Base-by-base conservation (phyloP, 2,329 filamentous ascomycete genomes). In the Xylariales sp. region DNA sequence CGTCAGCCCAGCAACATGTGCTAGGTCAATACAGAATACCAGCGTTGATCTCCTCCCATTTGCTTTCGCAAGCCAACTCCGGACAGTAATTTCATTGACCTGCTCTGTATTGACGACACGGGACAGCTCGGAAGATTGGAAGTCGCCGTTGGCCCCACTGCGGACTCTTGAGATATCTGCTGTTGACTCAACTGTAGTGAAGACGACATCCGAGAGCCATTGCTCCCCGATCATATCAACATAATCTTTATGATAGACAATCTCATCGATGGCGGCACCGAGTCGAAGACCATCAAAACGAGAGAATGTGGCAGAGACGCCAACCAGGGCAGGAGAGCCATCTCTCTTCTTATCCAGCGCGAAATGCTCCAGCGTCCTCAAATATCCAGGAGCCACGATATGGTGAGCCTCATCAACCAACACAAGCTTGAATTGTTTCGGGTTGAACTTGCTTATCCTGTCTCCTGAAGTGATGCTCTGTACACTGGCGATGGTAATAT, bases 341-440 rank as follows among this genome's bases (percentile, higher is more conserved):
- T 78, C 64, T 10, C 71, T 68, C 49, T 68, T 71, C 15, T 46
- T 31, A 21, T 58, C 53, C 14, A 95, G 73, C 0, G 82, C 79
- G 59, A 98, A 95, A 61, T 97, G 80, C n/a, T 75, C 69, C 35
- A 98, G 69, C 0, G 82, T 75, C 31, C 76, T 74, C 47, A 94
- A 71, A 56, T 97, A 97, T 6, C 82, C 80, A 2, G 79, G 74
- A 1, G 93, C 86, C 32, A 96, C 90, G 40, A 97, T 95, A 62
- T 98, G 93, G 60, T 98, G 93, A 4, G 91, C 93, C 64, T 98
- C 93, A 50, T 98, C 93, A 4, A 98, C 91, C 3, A 98, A 74
- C 0, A 98, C 69, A 0, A 98, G 78, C 64, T 98, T 98, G 71
- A 91, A 97, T 6, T 69, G 70, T 0, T 62, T 63, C 0, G 89